phyloP scores from a whole-genome alignment of 306 rosid species.

The Malus sylvestris region DNA sequence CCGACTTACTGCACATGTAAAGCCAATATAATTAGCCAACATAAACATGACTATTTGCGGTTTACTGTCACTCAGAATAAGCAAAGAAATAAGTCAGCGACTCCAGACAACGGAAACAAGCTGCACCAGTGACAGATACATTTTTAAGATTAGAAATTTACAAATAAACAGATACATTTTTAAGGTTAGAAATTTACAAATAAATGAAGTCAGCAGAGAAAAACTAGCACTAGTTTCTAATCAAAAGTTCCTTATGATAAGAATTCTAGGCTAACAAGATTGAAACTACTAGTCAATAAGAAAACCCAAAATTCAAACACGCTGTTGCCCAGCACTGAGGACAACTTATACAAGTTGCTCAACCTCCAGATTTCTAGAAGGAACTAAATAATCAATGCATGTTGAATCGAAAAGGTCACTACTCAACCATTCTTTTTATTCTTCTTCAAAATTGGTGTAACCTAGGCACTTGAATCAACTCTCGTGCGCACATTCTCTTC shows the following conservation, averaged over 20 bases:
- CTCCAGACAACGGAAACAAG: conserved; percentile 1
- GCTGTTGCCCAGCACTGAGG: not conserved
- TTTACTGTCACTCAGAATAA: conserved; percentile 9
- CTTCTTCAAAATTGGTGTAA: not conserved
- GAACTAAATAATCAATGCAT: not conserved
- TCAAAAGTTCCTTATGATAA: not conserved
- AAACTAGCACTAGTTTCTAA: not conserved
- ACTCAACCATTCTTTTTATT: not conserved
- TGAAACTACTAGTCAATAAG: not conserved
- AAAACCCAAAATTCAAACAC: not conserved
- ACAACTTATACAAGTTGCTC: not conserved
- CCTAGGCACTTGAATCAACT: conserved; percentile 1
- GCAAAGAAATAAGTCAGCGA: not conserved
- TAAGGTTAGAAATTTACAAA: not conserved
- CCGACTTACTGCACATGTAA: conserved; percentile 71
- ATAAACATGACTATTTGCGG: not conserved
- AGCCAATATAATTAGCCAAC: conserved; percentile 10
- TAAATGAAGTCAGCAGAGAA: not conserved
- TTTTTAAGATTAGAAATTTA: not conserved
- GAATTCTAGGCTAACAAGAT: not conserved
- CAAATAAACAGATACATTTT: not conserved
- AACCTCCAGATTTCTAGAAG: not conserved
- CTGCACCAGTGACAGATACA: not conserved
- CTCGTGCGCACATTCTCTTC: not conserved
- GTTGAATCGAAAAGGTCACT: not conserved